phyloP scores from a whole-genome alignment of 2,329 filamentous ascomycete genomes.

The Mariannaea sp. region DNA sequence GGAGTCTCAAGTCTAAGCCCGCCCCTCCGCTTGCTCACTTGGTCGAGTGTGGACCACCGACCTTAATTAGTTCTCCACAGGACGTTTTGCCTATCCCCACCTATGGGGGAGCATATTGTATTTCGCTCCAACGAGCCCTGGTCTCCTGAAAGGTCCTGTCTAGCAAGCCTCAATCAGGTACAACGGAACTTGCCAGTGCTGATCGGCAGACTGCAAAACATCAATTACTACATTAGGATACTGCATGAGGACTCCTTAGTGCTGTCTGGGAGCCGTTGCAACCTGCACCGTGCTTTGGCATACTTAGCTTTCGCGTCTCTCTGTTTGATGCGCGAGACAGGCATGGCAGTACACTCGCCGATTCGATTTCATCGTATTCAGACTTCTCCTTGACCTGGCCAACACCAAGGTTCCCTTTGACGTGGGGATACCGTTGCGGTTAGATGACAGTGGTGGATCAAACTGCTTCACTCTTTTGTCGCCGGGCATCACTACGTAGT shows the following conservation, averaged over 20 bases:
- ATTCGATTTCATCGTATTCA: constrained; percentile 2
- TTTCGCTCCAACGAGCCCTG: no score
- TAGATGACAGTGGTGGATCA: constrained; percentile 19
- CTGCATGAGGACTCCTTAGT: constrained; percentile 26
- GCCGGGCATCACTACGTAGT: constrained; percentile 15
- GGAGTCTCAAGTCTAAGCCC: constrained; percentile 7
- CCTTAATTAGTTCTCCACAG: constrained; percentile 7
- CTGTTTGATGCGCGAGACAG: constrained; percentile 3
- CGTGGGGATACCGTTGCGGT: constrained; percentile 14
- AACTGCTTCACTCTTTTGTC: constrained; percentile 8
- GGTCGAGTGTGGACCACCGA: constrained; percentile 8
- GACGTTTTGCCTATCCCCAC: constrained; percentile 1
- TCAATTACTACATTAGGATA: constrained; percentile 32
- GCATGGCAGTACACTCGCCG: constrained; percentile 11
- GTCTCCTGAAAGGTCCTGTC: no score
- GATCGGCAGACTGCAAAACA: constrained; percentile 27
- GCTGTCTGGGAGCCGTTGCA: constrained; percentile 8
- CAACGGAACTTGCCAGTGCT: no score
- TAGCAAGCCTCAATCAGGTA: no score
- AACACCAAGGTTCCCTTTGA: constrained; percentile 1
- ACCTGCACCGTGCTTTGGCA: constrained; percentile 4
- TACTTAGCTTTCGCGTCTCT: neutral
- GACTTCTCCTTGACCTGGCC: constrained; percentile 8
- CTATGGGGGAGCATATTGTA: no score
- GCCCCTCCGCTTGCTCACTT: constrained; percentile 12